A percentile compares a stretch with the other conserved stretches of the same genome.
These are phyloP conservation scores for Dryas octopetala DNA, from an alignment of 306 rosid genomes.

Conservation along the genomic window DNA sequence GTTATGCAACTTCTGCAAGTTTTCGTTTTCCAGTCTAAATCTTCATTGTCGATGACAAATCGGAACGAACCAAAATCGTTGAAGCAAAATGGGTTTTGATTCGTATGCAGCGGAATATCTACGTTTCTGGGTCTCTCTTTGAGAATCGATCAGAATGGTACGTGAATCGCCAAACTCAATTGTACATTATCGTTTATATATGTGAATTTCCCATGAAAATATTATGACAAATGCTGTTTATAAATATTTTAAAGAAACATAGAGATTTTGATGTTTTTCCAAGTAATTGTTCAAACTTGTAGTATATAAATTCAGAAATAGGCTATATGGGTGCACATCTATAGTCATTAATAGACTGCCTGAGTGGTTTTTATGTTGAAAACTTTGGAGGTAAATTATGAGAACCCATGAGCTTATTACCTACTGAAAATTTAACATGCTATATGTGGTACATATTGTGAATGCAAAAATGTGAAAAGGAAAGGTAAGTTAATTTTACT, in stretches of 20 bases:
- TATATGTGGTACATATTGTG: background rate
- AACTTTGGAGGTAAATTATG: background rate
- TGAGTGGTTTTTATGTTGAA: background rate
- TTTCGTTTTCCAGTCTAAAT: background rate
- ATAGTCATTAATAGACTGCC: background rate
- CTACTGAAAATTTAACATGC: background rate
- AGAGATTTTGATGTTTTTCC: background rate
- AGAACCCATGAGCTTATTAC: background rate
- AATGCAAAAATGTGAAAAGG: background rate
- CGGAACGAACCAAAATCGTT: background rate
- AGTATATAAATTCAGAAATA: background rate
- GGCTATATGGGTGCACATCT: background rate
- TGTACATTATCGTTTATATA: constrained; percentile 11
- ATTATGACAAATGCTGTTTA: background rate
- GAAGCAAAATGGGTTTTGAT: constrained; percentile 8
- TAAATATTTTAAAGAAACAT: background rate
- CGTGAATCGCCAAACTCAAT: background rate
- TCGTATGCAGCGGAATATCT: background rate
- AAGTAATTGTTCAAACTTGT: background rate
- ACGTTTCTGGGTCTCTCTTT: constrained; percentile 18
- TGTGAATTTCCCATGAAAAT: background rate
- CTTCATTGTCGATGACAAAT: background rate
- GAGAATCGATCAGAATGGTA: constrained; percentile 19
- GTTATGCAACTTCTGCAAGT: background rate
- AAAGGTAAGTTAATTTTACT: background rate